Evolutionary conservation across 495 filamentous ascomycete species (phyloP).

Genomic region (Hyaloscypha variabilis): DNA sequence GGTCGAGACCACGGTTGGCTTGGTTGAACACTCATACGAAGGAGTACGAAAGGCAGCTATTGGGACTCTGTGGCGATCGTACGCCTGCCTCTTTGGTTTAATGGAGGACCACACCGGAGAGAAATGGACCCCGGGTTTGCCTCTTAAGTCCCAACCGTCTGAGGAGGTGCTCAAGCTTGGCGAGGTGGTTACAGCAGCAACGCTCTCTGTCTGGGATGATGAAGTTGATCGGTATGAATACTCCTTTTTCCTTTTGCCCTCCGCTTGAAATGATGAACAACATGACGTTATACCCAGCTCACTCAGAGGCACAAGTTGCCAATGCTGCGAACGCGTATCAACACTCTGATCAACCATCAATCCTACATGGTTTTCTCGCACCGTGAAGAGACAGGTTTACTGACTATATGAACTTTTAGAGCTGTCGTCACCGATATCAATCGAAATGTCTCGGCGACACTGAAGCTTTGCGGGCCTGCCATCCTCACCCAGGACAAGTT

Average conservation of each 20-base stretch:
- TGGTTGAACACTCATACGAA: conserved; percentile 88
- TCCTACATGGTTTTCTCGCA: neutral
- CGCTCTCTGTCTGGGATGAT: conserved; percentile 81
- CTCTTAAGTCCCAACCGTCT: conserved; percentile 75
- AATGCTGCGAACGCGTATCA: conserved; percentile 90
- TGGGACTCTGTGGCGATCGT: conserved; percentile 88
- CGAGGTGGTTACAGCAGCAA: conserved; percentile 82
- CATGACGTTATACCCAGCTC: conserved; percentile 97
- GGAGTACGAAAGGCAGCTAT: conserved; percentile 90
- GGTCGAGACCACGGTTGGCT: conserved; percentile 74
- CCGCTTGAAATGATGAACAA: conserved; percentile 74
- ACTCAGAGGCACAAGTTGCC: conserved; percentile 87
- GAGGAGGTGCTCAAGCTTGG: conserved; percentile 83
- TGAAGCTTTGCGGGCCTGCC: conserved; percentile 89
- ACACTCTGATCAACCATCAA: conserved; percentile 40
- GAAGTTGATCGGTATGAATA: conserved; percentile 86
- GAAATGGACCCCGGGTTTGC: conserved; percentile 90
- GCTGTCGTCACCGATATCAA: conserved; percentile 94
- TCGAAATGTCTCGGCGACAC: conserved; percentile 87
- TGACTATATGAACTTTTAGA: conserved; percentile 52
- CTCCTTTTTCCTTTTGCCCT: conserved; percentile 24
- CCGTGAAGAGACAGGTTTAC: conserved; percentile 25
- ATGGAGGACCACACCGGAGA: conserved; percentile 75
- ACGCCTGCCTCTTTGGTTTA: conserved; percentile 86
- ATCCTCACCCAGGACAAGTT: conserved; percentile 72